These are phyloP conservation scores for Bipolaris victoriae DNA, from an alignment of 2,329 filamentous ascomycete genomes.

Conservation along the genomic window DNA sequence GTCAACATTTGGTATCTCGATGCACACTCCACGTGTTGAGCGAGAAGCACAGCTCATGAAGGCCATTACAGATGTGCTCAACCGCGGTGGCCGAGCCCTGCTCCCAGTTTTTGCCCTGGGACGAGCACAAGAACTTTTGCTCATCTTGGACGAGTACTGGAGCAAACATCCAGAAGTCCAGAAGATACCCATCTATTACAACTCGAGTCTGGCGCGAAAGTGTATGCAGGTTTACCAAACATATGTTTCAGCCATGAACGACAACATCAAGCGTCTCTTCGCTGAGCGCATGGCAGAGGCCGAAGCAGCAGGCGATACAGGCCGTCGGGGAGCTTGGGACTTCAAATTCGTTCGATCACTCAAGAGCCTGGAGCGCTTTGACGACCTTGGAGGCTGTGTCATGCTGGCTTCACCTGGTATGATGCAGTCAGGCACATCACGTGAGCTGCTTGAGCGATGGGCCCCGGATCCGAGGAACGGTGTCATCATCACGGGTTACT, in stretches of 20 bases:
- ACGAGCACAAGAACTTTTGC: constrained; percentile 87
- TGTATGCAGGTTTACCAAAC: constrained; percentile 99
- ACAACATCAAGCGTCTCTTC: constrained; percentile 97
- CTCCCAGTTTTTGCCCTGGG: constrained; percentile 97
- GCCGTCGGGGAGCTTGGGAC: constrained; percentile 89
- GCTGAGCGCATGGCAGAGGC: constrained; percentile 89
- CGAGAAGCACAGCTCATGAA: constrained; percentile 95
- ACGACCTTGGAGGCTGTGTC: constrained; percentile 92
- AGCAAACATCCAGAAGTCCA: constrained; percentile 85
- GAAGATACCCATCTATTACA: constrained; percentile 95
- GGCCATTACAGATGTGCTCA: constrained; percentile 87
- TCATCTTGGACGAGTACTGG: constrained; percentile 98
- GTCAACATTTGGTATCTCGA: constrained; percentile 95
- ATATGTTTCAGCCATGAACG: constrained; percentile 98
- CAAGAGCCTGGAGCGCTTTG: constrained; percentile 92
- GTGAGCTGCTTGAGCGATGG: constrained; percentile 93
- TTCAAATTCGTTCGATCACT: constrained; percentile 93
- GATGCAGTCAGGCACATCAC: constrained; percentile 94
- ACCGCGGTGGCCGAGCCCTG: constrained; percentile 87
- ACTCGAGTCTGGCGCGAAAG: constrained; percentile 89
- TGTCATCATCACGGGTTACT: constrained; percentile 98
- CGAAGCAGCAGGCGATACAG: constrained; percentile 76
- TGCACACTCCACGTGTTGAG: constrained; percentile 87
- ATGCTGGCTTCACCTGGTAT: constrained; percentile 98
- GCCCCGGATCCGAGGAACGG: constrained; percentile 95